Evolutionary conservation across 768 basidiomycete species (phyloP).

Genomic region (Kwoniella europaea): DNA sequence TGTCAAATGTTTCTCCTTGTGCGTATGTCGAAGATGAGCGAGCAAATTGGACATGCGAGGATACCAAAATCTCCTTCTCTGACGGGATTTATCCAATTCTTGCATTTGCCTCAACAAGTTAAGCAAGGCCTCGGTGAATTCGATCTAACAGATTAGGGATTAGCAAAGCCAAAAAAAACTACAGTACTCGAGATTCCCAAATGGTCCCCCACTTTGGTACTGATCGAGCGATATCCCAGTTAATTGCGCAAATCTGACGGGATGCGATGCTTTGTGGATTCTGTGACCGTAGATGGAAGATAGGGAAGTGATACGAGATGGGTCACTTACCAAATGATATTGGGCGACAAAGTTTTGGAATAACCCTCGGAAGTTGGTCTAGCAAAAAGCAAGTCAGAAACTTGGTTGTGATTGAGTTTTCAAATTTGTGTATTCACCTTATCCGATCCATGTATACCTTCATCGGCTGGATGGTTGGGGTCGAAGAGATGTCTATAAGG

Average conservation of each 20-base stretch:
- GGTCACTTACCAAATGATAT: conserved; percentile 46
- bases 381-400: neutral
- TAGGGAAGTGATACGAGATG: neutral
- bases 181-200: conserved; percentile 1
- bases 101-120: conserved; percentile 40
- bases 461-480: conserved; percentile 35
- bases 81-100: conserved; percentile 34
- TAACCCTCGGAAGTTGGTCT: conserved; percentile 46
- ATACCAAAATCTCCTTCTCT: conserved; percentile 42
- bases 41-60: conserved; percentile 28
- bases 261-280: neutral
- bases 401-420: no score
- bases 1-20: conserved; percentile 33
- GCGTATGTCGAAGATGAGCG: conserved; percentile 30
- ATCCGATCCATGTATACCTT: conserved; percentile 13
- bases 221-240: neutral
- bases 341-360: conserved; percentile 53
- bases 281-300: neutral
- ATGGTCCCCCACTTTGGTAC: conserved; percentile 2
- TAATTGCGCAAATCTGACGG: neutral
- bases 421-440: conserved; percentile 14
- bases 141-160: conserved; percentile 32
- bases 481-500: conserved; percentile 54
- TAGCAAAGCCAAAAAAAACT: neutral
- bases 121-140: conserved; percentile 47